Base-by-base conservation (phyloP, 345 rosid species). In the Acer saccharum region DNA sequence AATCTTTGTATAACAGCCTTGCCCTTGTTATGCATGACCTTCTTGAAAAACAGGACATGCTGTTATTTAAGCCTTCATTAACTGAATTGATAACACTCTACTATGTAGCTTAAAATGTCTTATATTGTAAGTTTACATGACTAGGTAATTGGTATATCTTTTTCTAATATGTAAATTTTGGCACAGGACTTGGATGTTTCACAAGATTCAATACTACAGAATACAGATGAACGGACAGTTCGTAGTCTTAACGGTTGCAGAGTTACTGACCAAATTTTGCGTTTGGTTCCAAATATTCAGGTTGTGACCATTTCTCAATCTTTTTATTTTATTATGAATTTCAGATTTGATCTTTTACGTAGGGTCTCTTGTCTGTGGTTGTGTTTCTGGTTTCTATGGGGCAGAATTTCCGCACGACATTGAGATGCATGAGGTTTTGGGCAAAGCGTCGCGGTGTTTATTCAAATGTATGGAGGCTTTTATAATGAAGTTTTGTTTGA, bases 171-270 rank as follows among this genome's bases (percentile, higher is more conserved):
- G 29, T 69, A 41, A 58, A 52, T 75, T 77, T 32, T 85, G 82
- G n/a, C 61, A 57, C 90, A 96, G 99, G 97, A 96, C 87, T 82
- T 96, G 58, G 99, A 94, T 77, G 75, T 96, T 81, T 94, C 97
- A 20, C 97, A 94, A 81, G 99, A 92, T 78, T 89, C 97, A 41
- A 91, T 94, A 72, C 83, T 96, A 77, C 98, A 94, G 78, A 94
- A 89, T 83, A 86, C 94, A 18, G 99, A 96, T 85, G 98, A 94
- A 48, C 97, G 92, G 88, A 92, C 98, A 72, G 98, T 96, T 81
- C 97, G 95, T 74, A 96, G 99, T 83, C 98, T 96, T 76, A 96
- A 96, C 72, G 99, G 99, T 63, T 96, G 99, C 86, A 88, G 99
- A 87, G 98, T 96, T 55, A 96, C 99, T 80, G 99, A 96, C 90